Base-by-base conservation (phyloP, 73 alveolate genomes). In the Paramecium primaurelia region DNA sequence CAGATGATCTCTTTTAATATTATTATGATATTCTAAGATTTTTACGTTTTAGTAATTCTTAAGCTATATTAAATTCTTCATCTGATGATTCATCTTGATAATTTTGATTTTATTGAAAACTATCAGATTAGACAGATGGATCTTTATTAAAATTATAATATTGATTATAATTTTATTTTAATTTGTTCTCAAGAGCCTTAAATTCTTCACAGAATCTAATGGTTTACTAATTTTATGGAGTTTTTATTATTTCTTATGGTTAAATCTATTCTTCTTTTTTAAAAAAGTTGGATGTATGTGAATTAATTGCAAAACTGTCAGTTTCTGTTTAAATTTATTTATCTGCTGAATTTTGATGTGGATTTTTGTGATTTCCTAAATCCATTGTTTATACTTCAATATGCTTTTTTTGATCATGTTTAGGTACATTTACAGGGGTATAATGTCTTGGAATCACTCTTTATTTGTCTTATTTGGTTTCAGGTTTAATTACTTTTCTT, bases 281-380 rank as follows among this genome's bases (percentile, higher is more conserved):
- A 9, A 4, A 64, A 28, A 64, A 64, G 12, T 64, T 64, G 4
- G 84, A 64, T 32, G 84, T 28, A 8, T 28, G 84, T 25, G 84
- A 64, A 34, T 64, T 22, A 1, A 64, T 32, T 6, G 47, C 84
- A 6, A 54, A 54, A 18, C 84, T 64, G 14, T 34, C 84, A 12
- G 84, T 64, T 16, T 73, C 87, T 14, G 87, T 73, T 73, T 73
- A 73, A 28, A 73, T 73, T 38, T 73, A 6, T 18, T 73, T 73
- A 40, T 73, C 59, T 20, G 87, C 87, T 36, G 87, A 73, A 73
- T 73, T 32, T 36, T 73, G 5, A 54, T 54, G 28, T 16, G 36
- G 69, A 54, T 54, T 54, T 4, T 2, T 6, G 1, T 16, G 10
- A 54, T 54, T 54, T 54, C 69, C 69, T n/a, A 3, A n/a, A 37